phyloP scores from a whole-genome alignment of 768 basidiomycete species.

The Naganishia antarctica region DNA sequence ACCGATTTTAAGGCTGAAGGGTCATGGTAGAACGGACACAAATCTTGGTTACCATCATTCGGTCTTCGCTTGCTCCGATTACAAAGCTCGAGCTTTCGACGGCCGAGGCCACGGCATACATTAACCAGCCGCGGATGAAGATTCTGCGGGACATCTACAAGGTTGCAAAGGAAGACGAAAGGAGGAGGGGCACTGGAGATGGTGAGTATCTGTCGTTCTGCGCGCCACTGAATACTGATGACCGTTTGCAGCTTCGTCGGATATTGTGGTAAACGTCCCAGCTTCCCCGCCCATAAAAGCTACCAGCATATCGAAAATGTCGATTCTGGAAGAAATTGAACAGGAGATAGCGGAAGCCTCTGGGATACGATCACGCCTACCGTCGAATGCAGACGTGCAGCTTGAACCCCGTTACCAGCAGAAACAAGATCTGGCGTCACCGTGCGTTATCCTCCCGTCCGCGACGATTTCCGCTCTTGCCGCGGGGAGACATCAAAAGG shows the following conservation, averaged over 20 bases:
- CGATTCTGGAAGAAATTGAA: conserved; percentile 10
- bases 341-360: not conserved
- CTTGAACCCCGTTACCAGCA: not conserved
- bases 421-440: conserved; percentile 8
- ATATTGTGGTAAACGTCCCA: conserved; percentile 11
- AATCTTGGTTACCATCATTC: conserved; percentile 45
- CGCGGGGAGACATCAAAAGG: not conserved
- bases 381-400: not conserved
- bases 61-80: conserved; percentile 39
- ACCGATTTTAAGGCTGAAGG: not conserved
- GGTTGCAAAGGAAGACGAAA: conserved; percentile 49
- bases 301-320: not conserved
- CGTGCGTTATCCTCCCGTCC: conserved; percentile 7
- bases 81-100: conserved; percentile 47
- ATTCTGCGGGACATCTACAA: conserved; percentile 48
- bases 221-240: not conserved
- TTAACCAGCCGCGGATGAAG: conserved; percentile 40
- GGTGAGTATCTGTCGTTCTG: not conserved
- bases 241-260: not conserved
- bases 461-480: not conserved
- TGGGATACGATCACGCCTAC: not conserved
- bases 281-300: not conserved
- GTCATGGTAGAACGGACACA: conserved; percentile 45
- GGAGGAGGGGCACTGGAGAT: conserved; percentile 33
- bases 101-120: conserved; percentile 42